Base-by-base conservation (phyloP, 2,329 filamentous ascomycete species). In the Aspergillus puulaauensis region DNA sequence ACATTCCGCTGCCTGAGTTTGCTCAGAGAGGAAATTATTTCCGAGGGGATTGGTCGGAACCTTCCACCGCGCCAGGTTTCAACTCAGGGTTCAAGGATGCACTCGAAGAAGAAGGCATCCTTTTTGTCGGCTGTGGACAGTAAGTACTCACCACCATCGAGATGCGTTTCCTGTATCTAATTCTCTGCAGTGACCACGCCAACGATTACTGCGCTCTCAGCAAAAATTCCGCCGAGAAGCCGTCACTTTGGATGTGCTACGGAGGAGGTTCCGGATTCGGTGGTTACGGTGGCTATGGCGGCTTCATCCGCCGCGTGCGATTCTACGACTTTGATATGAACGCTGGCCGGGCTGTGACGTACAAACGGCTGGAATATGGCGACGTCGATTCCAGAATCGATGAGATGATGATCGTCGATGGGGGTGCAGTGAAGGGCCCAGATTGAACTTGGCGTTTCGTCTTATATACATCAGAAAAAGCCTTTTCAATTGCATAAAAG, bases 221-320 rank as follows among this genome's bases (percentile, higher is more conserved):
- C 35, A 70, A 83, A 52, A 76, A 83, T 41, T 74, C 80, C 31
- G 77, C 77, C 21, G 75, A 80, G n/a, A 82, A 82, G 49, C 87
- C 89, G 0, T 84, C 88, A 31, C 78, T 98, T 2, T 99, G 95
- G 95, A 96, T 99, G 93, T 99, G 95, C 79, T 98, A 98, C 74
- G 93, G 88, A 8, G 95, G 95, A 33, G 95, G 90, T 24, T 86
- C 87, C 27, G 95, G 95, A 1, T 96, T 99, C 67, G 95, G 95
- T 55, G 95, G 95, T 0, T 99, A 99, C 71, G 95, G 90, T 19
- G 93, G 93, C 6, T 98, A 97, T 71, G 88, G 87, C 43, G 89
- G 89, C 4, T 98, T 90, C 71, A 83, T 93, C 68, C 89, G 95
- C 24, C 86, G 92, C 31, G 83, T 97, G 53, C 85, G 95, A 48